A percentile compares a stretch with the other conserved stretches of the same genome.
Conservation (phyloP, 192 early-diverging fungal species). For the Neocallimastix lanati region DNA sequence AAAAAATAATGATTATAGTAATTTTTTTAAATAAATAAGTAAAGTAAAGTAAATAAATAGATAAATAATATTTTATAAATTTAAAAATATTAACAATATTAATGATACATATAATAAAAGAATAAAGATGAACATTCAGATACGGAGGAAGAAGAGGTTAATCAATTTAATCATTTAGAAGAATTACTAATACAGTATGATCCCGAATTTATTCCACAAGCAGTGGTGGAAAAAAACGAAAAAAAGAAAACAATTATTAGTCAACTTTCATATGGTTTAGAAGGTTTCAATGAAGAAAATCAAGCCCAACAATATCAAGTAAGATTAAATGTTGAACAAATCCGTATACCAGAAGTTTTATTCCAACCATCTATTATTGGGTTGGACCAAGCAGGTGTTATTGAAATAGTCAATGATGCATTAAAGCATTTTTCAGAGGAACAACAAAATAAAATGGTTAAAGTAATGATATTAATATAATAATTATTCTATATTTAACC, state of each 20-base stretch:
- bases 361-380: constrained; percentile 77
- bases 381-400: constrained; percentile 70
- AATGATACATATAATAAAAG: constrained; percentile 11
- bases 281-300: constrained; percentile 6
- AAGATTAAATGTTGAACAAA: constrained; percentile 79
- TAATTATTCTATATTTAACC: too few relatives aligned
- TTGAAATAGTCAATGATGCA: constrained; percentile 28
- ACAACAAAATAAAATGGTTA: constrained; percentile 18
- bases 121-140: constrained; percentile 61
- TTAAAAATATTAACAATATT: too few relatives aligned
- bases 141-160: constrained; percentile 56
- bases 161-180: constrained; percentile 49
- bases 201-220: constrained; percentile 50
- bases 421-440: constrained; percentile 6
- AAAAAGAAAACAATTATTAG: constrained; percentile 25
- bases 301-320: constrained; percentile 56
- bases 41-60: too few relatives aligned
- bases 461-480: too few relatives aligned
- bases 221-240: constrained; percentile 11
- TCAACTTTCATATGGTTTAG: constrained; percentile 22
- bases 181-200: constrained; percentile 50
- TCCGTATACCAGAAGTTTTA: constrained; percentile 71
- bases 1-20: too few relatives aligned
- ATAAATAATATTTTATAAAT: too few relatives aligned
- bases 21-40: too few relatives aligned